Evolutionary conservation across 2,329 filamentous ascomycete genomes (phyloP), one percentile per base, ranked within the genome.

Genomic region (Periconia sp.): DNA sequence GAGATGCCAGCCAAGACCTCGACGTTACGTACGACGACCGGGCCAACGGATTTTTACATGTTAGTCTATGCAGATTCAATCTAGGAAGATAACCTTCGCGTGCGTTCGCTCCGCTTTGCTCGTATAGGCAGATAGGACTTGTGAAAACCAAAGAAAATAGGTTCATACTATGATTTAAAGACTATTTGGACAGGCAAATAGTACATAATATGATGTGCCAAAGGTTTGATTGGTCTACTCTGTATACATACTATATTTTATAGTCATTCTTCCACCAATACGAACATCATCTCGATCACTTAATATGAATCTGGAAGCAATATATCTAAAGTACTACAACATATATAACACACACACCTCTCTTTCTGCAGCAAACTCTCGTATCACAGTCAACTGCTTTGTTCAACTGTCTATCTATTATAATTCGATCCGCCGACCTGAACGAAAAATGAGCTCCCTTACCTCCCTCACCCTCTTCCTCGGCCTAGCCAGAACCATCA

Each of bases 391-490:
- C 23, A 27, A 8, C 8, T 27, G 23, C 8, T 27, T 37, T 11
- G 15, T 37, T n/a, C 33, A 37, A 37, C 10, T 37, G 3, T 37
- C 10, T 37, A 3, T 3, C 5, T n/a, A 13, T 14, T n/a, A 3
- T 14, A 13, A 13, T 37, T 37, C 33, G 13, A 11, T 13, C 33
- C 33, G 13, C 8, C 33, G 13, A 37, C 33, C 11, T 37, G 6
- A 5, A 11, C 3, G 15, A 37, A 47, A 14, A 15, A 62, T 61
- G 59, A 55, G 53, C 42, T 59, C 55, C 46, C 35, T 64, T 30
- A 17, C 56, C n/a, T 51, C 61, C 42, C 49, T 61, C n/a, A 52
- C 58, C 27, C 55, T 65, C 18, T 54, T 57, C 6, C 46, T 65
- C 17, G 33, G 33, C 5, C 33, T 37, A 11, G 15, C 33, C 5